Evolutionary conservation across 306 rosid species (phyloP), one percentile per base, ranked within the genome.

Genomic region (Gillenia trifoliata): DNA sequence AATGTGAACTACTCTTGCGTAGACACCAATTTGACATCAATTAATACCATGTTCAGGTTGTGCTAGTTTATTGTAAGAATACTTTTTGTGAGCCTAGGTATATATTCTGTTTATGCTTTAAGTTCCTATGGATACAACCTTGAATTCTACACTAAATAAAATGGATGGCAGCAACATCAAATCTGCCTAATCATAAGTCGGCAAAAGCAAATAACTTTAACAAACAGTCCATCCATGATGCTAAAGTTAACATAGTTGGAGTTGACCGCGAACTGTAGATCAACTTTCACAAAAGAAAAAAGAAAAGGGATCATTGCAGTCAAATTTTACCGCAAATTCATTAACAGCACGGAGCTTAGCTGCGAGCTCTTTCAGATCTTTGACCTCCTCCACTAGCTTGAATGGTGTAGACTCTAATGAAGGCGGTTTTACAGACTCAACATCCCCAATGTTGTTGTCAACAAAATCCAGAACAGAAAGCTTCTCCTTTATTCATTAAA

Each of bases 271-370:
- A 5, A 56, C 4, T 36, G 20, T 1, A 30, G 23, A 65, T 8
- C 22, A 0, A 13, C 41, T 38, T 8, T 25, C 31, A 68, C 43
- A 13, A 33, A 41, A 56, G 54, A 9, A 57, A 43, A 50, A 54
- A 11, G 25, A 20, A 71, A 5, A 8, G 11, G 26, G 60, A 71
- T 34, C 28, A 34, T 12, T 73, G n/a, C 6, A 22, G 23, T 72
- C 45, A 54, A 66, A 68, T 25, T 47, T 81, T 87, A 94, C 98
- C 88, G 96, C 96, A 85, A 94, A 91, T 82, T 94, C 98, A 67
- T 82, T 66, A 31, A 85, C 97, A 68, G 86, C 77, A 2, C 85
- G 86, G 82, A 94, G 82, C 84, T 87, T 94, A 70, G 90, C 82
- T 49, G 90, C 97, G 88, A 94, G 68, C 76, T 90, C 88, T 67